These are phyloP conservation scores for Tolypocladium pustulatum DNA, from an alignment of 2,329 filamentous ascomycete species.

Conservation along the genomic window DNA sequence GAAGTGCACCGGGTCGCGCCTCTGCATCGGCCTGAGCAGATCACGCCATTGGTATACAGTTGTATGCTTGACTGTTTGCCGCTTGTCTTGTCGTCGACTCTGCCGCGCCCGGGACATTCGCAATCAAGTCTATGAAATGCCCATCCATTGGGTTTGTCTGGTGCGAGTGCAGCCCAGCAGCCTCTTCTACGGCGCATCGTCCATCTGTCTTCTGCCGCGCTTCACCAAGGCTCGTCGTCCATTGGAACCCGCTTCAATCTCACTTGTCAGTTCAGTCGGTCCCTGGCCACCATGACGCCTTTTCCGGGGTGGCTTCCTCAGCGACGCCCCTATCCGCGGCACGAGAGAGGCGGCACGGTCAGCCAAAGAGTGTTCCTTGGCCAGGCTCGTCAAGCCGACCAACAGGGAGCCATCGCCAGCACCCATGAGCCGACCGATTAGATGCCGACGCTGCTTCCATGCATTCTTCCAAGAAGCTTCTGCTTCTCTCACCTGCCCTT, in stretches of 20 bases:
- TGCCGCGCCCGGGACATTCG: not conserved
- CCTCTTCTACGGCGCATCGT: too few species aligned
- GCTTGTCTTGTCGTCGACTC: not conserved
- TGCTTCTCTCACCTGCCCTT: slow-evolving; percentile 4
- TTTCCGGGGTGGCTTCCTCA: not conserved
- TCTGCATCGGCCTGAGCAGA: too few species aligned
- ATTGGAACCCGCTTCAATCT: not conserved
- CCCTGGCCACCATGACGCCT: not conserved
- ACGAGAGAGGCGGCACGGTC: not conserved
- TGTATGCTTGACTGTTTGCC: not conserved
- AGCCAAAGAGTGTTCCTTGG: too few species aligned
- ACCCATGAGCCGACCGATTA: not conserved
- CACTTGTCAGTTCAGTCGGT: not conserved
- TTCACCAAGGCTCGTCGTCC: not conserved
- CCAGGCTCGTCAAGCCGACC: not conserved
- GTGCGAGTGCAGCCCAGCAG: not conserved
- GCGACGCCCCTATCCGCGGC: not conserved
- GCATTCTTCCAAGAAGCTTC: slow-evolving; percentile 3
- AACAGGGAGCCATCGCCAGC: not conserved
- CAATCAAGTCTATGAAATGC: too few species aligned
- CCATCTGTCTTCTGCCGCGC: too few species aligned
- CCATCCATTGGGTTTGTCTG: not conserved
- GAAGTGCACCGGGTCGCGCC: not conserved
- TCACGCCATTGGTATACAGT: not conserved
- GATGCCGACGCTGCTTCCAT: not conserved